Evolutionary conservation across 306 rosid genomes (phyloP).

Genomic region (Lathyrus aphaca): DNA sequence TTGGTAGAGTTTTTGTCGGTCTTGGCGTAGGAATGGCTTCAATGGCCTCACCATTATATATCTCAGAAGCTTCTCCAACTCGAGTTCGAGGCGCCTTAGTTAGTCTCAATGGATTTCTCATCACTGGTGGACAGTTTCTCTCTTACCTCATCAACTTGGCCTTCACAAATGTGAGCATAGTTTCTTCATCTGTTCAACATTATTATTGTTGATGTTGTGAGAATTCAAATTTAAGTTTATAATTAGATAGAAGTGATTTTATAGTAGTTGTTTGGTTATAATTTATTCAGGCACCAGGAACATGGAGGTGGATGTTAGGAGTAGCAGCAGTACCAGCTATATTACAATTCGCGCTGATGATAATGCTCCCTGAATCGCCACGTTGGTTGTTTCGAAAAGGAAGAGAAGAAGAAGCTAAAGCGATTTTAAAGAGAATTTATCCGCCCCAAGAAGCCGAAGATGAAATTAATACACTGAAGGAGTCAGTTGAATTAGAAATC

Average conservation of each 20-base stretch:
- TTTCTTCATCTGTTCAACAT: neutral
- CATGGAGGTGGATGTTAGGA: slow-evolving; percentile 81
- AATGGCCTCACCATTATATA: slow-evolving; percentile 66
- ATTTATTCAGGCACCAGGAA: slow-evolving; percentile 54
- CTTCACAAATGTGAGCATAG: slow-evolving; percentile 45
- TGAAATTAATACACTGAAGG: slow-evolving; percentile 50
- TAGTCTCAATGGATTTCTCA: slow-evolving; percentile 61
- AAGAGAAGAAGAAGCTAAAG: slow-evolving; percentile 50
- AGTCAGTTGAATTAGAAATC: slow-evolving; percentile 52
- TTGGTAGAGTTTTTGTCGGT: slow-evolving; percentile 64
- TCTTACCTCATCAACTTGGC: slow-evolving; percentile 66
- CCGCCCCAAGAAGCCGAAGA: slow-evolving; percentile 47
- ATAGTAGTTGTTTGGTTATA: neutral
- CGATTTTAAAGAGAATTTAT: slow-evolving; percentile 50
- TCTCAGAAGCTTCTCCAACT: slow-evolving; percentile 70
- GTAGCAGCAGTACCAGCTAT: slow-evolving; percentile 60
- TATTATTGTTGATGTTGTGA: neutral
- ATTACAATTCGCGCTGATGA: slow-evolving; percentile 48
- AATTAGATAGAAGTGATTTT: neutral
- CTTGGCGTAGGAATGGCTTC: slow-evolving; percentile 70
- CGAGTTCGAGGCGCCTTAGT: slow-evolving; percentile 66
- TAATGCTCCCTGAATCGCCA: slow-evolving; percentile 64
- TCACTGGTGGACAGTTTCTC: slow-evolving; percentile 66
- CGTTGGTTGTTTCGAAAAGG: slow-evolving; percentile 74
- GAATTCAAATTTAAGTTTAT: neutral